Conservation (phyloP, 306 rosid genomes). For the Cicer chorassanicum region DNA sequence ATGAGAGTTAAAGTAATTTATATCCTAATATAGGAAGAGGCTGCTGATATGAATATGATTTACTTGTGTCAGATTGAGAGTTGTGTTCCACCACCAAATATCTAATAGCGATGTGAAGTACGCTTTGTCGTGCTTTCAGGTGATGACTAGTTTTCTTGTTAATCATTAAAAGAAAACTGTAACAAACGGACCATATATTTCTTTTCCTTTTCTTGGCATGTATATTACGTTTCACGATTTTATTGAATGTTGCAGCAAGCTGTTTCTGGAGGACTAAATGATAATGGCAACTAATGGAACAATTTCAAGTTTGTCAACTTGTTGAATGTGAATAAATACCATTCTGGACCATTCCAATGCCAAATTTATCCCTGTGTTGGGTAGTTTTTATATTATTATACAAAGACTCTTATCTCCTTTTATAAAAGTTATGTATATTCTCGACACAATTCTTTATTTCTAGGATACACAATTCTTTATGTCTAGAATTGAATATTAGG, state of each 20-base stretch:
- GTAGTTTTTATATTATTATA: no score
- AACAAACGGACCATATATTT: neutral
- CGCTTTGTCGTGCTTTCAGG: slow-evolving; percentile 81
- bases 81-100: slow-evolving; percentile 86
- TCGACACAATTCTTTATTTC: no score
- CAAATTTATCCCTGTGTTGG: neutral
- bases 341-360: neutral
- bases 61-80: slow-evolving; percentile 63
- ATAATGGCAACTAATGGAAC: slow-evolving; percentile 60
- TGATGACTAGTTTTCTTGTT: slow-evolving; percentile 32
- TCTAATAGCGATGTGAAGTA: slow-evolving; percentile 63
- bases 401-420: no score
- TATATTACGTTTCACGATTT: neutral
- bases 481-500: no score
- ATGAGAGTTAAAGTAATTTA: neutral
- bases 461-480: no score
- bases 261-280: slow-evolving; percentile 53
- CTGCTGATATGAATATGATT: neutral
- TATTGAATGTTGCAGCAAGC: slow-evolving; percentile 56
- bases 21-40: neutral
- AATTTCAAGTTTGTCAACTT: slow-evolving; percentile 30
- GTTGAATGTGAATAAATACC: slow-evolving; percentile 5
- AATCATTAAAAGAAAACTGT: no score
- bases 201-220: neutral
- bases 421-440: no score